These are phyloP conservation scores for Cinchona pubescens DNA, from an alignment of 257 asterid genomes.

Conservation along the genomic window DNA sequence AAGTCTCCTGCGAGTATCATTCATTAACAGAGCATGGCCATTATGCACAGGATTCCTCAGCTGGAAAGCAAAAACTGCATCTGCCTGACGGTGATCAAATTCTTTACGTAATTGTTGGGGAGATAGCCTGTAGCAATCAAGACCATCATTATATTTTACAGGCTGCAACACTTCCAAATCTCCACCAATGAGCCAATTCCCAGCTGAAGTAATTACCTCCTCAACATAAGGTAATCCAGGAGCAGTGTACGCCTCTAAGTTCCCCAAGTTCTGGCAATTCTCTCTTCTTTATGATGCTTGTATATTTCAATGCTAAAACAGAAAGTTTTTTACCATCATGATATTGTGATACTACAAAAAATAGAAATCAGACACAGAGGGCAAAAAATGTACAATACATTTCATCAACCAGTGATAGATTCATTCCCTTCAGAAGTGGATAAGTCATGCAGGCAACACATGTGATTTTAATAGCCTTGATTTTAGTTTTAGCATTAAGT, in stretches of 20 bases:
- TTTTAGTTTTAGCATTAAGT: no score
- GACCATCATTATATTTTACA: constrained; percentile 72
- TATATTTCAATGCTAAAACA: constrained; percentile 61
- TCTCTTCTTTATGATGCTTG: constrained; percentile 84
- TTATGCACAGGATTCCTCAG: constrained; percentile 86
- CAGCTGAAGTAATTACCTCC: constrained; percentile 63
- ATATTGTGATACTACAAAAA: neutral
- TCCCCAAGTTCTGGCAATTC: constrained; percentile 92
- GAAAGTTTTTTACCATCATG: neutral
- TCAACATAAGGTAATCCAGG: constrained; percentile 84
- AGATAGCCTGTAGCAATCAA: constrained; percentile 78
- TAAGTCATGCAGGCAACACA: neutral
- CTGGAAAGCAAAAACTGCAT: constrained; percentile 90
- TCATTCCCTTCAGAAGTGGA: neutral
- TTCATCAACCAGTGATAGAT: neutral
- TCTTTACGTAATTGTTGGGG: constrained; percentile 67
- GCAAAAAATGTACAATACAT: neutral
- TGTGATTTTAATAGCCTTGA: no score
- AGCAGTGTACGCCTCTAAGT: no score
- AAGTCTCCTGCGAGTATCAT: constrained; percentile 72
- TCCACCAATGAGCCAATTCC: constrained; percentile 93
- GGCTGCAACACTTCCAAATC: constrained; percentile 72
- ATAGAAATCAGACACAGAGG: neutral
- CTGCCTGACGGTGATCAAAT: constrained; percentile 67
- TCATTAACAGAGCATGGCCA: constrained; percentile 84